A percentile compares a stretch with the other conserved stretches of the same genome.
Evolutionary conservation across 371 early-diverging fungal genomes (phyloP).

Genomic region (Batkoa obscura): DNA sequence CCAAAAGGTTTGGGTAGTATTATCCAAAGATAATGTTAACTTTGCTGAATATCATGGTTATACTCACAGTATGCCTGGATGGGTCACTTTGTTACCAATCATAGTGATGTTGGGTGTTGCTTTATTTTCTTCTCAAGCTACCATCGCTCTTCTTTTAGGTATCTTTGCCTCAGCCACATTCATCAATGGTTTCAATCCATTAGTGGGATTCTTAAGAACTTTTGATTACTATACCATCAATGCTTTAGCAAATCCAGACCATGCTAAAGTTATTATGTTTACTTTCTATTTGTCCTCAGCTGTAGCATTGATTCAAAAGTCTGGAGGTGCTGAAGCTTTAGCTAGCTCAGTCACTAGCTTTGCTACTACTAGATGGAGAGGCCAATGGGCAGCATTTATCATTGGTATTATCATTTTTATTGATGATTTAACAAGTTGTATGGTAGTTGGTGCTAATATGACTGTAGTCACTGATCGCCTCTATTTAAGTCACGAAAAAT

Average conservation of each 20-base stretch:
- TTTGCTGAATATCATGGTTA: not conserved
- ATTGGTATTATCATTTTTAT: constrained; percentile 5
- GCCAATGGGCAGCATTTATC: constrained; percentile 4
- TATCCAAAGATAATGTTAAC: not conserved
- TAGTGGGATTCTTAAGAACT: constrained; percentile 1
- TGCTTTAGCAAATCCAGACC: constrained; percentile 4
- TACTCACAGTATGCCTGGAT: constrained; percentile 2
- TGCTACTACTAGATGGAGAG: constrained; percentile 5
- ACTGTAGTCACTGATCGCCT: constrained; percentile 1
- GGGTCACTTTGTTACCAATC: constrained; percentile 5
- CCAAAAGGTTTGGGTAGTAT: not conserved
- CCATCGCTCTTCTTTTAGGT: constrained; percentile 3
- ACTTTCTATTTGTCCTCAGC: constrained; percentile 1
- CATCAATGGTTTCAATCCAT: constrained; percentile 7
- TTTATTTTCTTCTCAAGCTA: constrained; percentile 1
- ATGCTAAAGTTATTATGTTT: constrained; percentile 6
- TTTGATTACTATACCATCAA: constrained; percentile 4
- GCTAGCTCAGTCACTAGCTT: constrained; percentile 1
- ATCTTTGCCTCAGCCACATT: constrained; percentile 2
- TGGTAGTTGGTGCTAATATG: constrained; percentile 8
- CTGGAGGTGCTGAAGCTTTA: constrained; percentile 6
- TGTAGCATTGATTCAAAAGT: constrained; percentile 6
- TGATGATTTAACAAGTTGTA: constrained; percentile 6
- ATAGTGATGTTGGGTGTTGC: not conserved
- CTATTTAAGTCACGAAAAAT: not conserved